Conservation (phyloP, 2,329 filamentous ascomycete genomes). For the Aspergillus vadensis region DNA sequence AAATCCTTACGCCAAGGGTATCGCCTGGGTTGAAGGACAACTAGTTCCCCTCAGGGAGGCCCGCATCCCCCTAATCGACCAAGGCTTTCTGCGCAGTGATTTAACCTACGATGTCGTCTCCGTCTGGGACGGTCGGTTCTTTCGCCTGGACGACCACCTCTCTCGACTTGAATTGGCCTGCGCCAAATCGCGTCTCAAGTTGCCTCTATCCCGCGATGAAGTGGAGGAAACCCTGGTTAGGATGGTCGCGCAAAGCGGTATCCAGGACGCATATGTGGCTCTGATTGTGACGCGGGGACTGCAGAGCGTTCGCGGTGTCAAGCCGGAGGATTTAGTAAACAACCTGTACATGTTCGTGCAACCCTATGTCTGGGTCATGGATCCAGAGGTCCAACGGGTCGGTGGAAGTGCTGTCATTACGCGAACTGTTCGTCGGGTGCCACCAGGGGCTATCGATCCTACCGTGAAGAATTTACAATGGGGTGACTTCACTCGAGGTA, state of each 20-base stretch:
- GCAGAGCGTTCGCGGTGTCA: constrained; percentile 42
- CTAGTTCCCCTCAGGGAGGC: constrained; percentile 48
- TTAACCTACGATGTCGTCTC: constrained; percentile 56
- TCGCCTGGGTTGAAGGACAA: constrained; percentile 52
- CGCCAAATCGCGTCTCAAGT: constrained; percentile 43
- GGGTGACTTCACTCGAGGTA: constrained; percentile 50
- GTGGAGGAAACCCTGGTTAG: constrained; percentile 20
- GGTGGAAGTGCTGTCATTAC: constrained; percentile 50
- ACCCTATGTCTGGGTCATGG: constrained; percentile 56
- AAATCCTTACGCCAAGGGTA: constrained; percentile 47
- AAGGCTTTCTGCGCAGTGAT: constrained; percentile 40
- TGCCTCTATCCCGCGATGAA: background rate
- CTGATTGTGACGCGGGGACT: constrained; percentile 55
- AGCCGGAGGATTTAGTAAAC: constrained; percentile 38
- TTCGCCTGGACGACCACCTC: constrained; percentile 55
- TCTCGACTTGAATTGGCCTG: constrained; percentile 49
- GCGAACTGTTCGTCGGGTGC: constrained; percentile 48
- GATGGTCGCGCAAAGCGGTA: constrained; percentile 51
- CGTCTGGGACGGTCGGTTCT: constrained; percentile 56
- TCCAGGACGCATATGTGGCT: constrained; percentile 54
- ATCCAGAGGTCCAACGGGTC: constrained; percentile 43
- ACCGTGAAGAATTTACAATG: constrained; percentile 39
- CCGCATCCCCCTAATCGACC: background rate
- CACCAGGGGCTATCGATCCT: constrained; percentile 53
- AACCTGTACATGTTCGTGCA: constrained; percentile 53